These are phyloP conservation scores for Kodamaea nitidulidarum DNA, from an alignment of 805 yeast genomes.

Conservation along the genomic window DNA sequence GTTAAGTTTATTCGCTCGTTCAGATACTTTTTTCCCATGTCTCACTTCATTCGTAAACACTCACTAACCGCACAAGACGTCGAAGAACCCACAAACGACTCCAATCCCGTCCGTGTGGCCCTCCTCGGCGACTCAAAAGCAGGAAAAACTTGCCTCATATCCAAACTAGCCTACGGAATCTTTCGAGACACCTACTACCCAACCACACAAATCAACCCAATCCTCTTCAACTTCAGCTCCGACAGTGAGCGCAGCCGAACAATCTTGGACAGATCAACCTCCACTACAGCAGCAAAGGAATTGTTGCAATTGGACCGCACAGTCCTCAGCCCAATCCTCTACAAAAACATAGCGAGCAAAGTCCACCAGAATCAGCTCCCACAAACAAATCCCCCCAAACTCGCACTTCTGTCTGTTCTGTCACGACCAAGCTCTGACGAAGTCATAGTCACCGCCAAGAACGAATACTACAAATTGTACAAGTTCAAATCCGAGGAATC, in stretches of 20 bases:
- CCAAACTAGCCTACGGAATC: constrained; percentile 44
- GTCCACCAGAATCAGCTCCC: constrained; percentile 3
- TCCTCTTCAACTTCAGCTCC: constrained; percentile 54
- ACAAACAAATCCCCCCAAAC: not conserved
- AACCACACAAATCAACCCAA: constrained; percentile 57
- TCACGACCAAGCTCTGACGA: constrained; percentile 4
- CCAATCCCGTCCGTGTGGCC: constrained; percentile 52
- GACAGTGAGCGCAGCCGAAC: constrained; percentile 14
- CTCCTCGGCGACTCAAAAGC: constrained; percentile 55
- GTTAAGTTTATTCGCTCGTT: too few relatives aligned
- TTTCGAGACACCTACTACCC: constrained; percentile 73
- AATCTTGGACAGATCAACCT: constrained; percentile 23
- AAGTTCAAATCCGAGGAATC: constrained; percentile 8
- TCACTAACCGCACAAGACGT: constrained; percentile 7
- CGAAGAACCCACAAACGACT: constrained; percentile 17
- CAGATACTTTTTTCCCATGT: too few relatives aligned
- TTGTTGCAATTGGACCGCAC: constrained; percentile 12
- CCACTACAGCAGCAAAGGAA: constrained; percentile 12
- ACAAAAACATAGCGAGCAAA: constrained; percentile 16
- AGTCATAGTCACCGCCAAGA: constrained; percentile 13
- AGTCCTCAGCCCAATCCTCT: constrained; percentile 29
- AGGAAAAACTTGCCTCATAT: constrained; percentile 59
- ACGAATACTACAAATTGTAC: constrained; percentile 20
- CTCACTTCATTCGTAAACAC: constrained; percentile 4
- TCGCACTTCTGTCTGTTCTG: not conserved